Conservation (phyloP, 495 filamentous ascomycete genomes). For the Aspergillus sparsus region DNA sequence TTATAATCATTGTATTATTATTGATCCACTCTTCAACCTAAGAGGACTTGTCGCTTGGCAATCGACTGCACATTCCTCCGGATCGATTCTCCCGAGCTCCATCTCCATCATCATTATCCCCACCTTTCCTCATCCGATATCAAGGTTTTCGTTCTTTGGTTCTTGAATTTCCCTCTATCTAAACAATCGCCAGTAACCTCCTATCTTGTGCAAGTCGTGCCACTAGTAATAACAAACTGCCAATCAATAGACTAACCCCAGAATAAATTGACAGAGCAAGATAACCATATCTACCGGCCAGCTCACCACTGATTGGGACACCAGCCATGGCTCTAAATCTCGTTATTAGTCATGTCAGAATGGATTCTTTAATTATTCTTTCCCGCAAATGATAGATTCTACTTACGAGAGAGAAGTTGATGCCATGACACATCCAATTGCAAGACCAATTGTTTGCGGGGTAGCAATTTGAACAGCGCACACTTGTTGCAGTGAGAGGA, state of each 20-base stretch:
- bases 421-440: conserved; percentile 36
- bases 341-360: too few species aligned
- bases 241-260: conserved; percentile 36
- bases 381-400: too few species aligned
- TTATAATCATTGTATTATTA: too few species aligned
- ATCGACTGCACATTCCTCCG: too few species aligned
- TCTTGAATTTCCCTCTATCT: not conserved
- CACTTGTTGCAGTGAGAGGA: conserved; percentile 44
- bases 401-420: conserved; percentile 41
- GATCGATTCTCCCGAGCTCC: too few species aligned
- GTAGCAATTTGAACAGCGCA: conserved; percentile 43
- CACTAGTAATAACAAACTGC: conserved; percentile 28
- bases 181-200: conserved; percentile 28
- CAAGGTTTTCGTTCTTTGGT: too few species aligned
- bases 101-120: too few species aligned
- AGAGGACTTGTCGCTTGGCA: too few species aligned
- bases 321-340: conserved; percentile 37
- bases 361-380: not conserved
- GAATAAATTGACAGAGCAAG: conserved; percentile 39
- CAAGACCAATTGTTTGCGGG: conserved; percentile 31
- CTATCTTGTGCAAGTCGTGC: conserved; percentile 30
- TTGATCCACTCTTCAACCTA: too few species aligned
- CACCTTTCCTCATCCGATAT: too few species aligned
- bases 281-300: conserved; percentile 38
- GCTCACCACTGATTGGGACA: conserved; percentile 38